phyloP scores from a whole-genome alignment of 2,329 filamentous ascomycete genomes.

The Ramularia endophylla region DNA sequence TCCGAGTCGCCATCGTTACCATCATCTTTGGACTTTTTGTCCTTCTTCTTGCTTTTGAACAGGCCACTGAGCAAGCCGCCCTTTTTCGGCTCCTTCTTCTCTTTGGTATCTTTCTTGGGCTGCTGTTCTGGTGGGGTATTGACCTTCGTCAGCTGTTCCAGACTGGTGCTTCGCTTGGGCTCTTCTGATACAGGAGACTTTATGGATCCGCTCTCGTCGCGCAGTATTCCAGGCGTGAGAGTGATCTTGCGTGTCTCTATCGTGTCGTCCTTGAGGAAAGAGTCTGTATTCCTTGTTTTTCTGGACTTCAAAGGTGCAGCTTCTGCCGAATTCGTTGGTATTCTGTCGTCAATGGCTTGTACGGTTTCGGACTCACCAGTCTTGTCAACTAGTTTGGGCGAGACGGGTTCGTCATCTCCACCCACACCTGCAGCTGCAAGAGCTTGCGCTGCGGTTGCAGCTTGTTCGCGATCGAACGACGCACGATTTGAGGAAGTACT shows the following conservation, averaged over 20 bases:
- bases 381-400: constrained; percentile 30
- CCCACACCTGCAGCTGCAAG: constrained; percentile 18
- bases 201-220: constrained; percentile 59
- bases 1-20: constrained; percentile 23
- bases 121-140: constrained; percentile 52
- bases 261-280: constrained; percentile 94
- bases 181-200: constrained; percentile 30
- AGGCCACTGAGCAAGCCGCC: constrained; percentile 65
- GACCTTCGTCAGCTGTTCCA: constrained; percentile 71
- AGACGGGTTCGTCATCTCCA: constrained; percentile 25
- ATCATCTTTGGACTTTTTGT: constrained; percentile 52
- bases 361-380: constrained; percentile 20
- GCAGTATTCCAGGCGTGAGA: constrained; percentile 82
- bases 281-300: constrained; percentile 88
- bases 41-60: constrained; percentile 61
- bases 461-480: constrained; percentile 29
- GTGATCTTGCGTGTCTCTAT: constrained; percentile 97
- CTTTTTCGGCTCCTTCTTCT: constrained; percentile 69
- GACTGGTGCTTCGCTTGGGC: constrained; percentile 53
- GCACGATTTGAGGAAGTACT: constrained; percentile 24
- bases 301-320: constrained; percentile 54
- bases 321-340: constrained; percentile 24
- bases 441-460: constrained; percentile 22
- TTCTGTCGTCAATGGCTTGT: constrained; percentile 14
- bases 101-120: constrained; percentile 65